These are phyloP conservation scores for Cystofilobasidium bisporidii DNA, from an alignment of 768 basidiomycete species.

Conservation along the genomic window DNA sequence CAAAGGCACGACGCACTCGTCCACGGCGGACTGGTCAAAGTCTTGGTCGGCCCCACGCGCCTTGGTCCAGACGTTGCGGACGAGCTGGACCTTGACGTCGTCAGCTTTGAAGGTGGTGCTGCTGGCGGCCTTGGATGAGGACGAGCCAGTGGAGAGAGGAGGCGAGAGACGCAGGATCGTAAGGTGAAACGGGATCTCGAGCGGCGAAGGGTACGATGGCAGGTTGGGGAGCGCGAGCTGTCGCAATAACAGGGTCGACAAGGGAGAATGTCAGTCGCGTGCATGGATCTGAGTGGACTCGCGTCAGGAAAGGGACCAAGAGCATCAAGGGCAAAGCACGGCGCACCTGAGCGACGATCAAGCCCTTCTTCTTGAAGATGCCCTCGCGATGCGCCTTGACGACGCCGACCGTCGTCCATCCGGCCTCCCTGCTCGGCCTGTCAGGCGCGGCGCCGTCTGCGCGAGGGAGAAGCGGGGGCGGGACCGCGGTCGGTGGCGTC, in stretches of 20 bases:
- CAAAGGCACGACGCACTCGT: background rate
- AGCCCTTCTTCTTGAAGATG: background rate
- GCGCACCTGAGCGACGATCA: background rate
- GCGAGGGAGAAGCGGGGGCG: background rate
- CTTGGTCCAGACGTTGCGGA: background rate
- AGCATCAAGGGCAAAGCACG: too few species aligned
- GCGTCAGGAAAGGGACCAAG: too few species aligned
- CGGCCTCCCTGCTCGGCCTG: background rate
- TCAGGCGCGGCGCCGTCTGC: background rate
- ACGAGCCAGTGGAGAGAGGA: background rate
- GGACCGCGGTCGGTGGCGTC: background rate
- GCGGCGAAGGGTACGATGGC: background rate
- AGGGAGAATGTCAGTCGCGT: background rate
- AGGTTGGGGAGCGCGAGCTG: background rate
- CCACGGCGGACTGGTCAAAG: background rate
- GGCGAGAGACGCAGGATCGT: background rate
- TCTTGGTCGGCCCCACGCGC: background rate
- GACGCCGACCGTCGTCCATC: background rate
- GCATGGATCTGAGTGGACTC: too few species aligned
- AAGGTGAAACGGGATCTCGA: background rate
- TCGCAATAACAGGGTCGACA: background rate
- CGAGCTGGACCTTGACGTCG: background rate
- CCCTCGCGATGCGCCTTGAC: background rate
- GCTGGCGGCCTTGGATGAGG: too few species aligned
- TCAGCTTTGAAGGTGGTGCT: too few species aligned